Evolutionary conservation across 2,329 filamentous ascomycete genomes (phyloP), one percentile per base, ranked within the genome.

Genomic region (Xylariaceae sp.): DNA sequence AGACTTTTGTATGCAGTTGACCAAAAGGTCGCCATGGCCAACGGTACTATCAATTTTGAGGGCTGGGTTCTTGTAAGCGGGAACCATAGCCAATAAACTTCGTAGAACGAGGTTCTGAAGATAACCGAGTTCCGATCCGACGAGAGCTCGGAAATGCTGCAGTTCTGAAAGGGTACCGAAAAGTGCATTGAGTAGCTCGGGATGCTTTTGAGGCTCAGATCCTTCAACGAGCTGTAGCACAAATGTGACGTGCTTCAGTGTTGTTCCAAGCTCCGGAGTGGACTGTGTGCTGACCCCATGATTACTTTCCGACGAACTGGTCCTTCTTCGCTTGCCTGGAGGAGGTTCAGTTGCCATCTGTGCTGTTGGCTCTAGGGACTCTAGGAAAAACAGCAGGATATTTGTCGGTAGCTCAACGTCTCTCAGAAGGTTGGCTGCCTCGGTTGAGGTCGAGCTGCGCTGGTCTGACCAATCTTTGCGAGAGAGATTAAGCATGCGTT

Each of bases 1-100:
- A 0, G 89, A 93, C 41, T 86, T 89, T 52, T 93, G 84, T 28
- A 98, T 84, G 63, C 89, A 95, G 53, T 93, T 89, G 31, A 96
- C 88, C 35, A 98, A 78, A 29, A 96, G 63, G 56, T 98, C 92
- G 3, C 87, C 85, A 37, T 93, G 80, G 24, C 94, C 83, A 23
- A 79, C 80, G 3, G 84, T 81, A 29, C 78, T 77, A 55, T 93
- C 86, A 36, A 94, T 80, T 37, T 75, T 72, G 25, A 82, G 64
- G 21, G 60, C 62, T 51, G 68, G 67, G 57, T 76, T 67, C 59
- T 83, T 84, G 50, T 84, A 80, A 1, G 77, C 77, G 38, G 87
- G 82, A 46, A 96, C 78, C 61, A 96, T 94, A 26, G 82, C 78
- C 32, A 90, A 68, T 21, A 98, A 68, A 47, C 84, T 88, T 43